These are phyloP conservation scores for Suillus clintonianus DNA, from an alignment of 768 basidiomycete genomes.

Conservation along the genomic window DNA sequence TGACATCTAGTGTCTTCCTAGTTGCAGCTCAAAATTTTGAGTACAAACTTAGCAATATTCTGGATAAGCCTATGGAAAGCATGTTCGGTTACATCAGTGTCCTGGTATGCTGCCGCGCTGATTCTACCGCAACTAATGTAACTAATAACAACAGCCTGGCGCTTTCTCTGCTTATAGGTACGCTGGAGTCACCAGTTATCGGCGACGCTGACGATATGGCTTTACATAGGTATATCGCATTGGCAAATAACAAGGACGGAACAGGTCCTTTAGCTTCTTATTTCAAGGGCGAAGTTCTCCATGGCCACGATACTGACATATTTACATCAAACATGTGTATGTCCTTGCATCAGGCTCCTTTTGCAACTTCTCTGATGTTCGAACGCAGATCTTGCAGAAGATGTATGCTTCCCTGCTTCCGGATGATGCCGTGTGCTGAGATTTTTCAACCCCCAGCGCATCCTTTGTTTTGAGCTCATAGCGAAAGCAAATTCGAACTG, in stretches of 20 bases:
- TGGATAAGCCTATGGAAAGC: slow-evolving; percentile 87
- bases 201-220: background rate
- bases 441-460: slow-evolving; percentile 55
- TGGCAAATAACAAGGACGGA: slow-evolving; percentile 83
- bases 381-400: slow-evolving; percentile 81
- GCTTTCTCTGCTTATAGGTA: slow-evolving; percentile 90
- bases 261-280: slow-evolving; percentile 92
- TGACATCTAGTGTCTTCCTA: slow-evolving; percentile 24
- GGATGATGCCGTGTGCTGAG: slow-evolving; percentile 3
- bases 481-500: slow-evolving; percentile 80
- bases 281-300: slow-evolving; percentile 91
- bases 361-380: slow-evolving; percentile 11
- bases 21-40: slow-evolving; percentile 96
- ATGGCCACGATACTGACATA: slow-evolving; percentile 85
- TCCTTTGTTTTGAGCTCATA: slow-evolving; percentile 79
- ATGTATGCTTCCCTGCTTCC: slow-evolving; percentile 48
- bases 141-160: slow-evolving; percentile 58
- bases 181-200: slow-evolving; percentile 7
- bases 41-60: slow-evolving; percentile 89
- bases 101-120: slow-evolving; percentile 47
- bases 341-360: slow-evolving; percentile 23
- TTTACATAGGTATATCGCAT: slow-evolving; percentile 68
- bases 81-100: slow-evolving; percentile 98
- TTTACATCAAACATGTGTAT: slow-evolving; percentile 96
- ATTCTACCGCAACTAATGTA: slow-evolving; percentile 11